Evolutionary conservation across 257 asterid species (phyloP).

Genomic region (Echium plantagineum): DNA sequence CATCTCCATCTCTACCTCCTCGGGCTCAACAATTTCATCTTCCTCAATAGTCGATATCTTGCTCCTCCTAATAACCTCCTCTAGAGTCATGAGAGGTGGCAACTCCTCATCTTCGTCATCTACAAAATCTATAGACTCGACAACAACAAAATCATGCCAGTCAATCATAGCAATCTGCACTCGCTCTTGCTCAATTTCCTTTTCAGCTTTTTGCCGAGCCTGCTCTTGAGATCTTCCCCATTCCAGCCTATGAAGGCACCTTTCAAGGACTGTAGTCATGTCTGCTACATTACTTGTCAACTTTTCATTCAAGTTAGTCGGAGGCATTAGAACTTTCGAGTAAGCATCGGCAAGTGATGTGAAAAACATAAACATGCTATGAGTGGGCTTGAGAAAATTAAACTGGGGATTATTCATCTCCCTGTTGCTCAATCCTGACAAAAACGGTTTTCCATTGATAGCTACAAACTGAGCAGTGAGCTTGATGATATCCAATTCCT

Average conservation of each 20-base stretch:
- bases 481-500: too few relatives aligned
- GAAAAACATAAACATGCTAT: too few relatives aligned
- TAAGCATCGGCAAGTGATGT: too few relatives aligned
- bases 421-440: too few relatives aligned
- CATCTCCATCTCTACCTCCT: too few relatives aligned
- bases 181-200: conserved; percentile 84
- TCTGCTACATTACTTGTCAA: conserved; percentile 56
- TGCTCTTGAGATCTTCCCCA: conserved; percentile 94
- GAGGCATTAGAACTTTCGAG: too few relatives aligned
- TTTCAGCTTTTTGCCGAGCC: conserved; percentile 92
- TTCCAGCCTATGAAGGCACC: conserved; percentile 79
- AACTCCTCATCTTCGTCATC: conserved; percentile 94
- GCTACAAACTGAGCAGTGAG: too few relatives aligned
- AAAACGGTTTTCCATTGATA: too few relatives aligned
- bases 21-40: conserved; percentile 67
- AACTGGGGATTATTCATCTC: too few relatives aligned
- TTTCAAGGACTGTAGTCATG: conserved; percentile 81
- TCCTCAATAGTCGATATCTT: conserved; percentile 60
- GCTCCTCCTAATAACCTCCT: conserved; percentile 95
- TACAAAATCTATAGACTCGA: conserved; percentile 82
- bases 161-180: conserved; percentile 89
- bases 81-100: conserved; percentile 92
- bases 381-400: too few relatives aligned
- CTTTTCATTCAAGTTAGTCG: too few relatives aligned
- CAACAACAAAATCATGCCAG: conserved; percentile 98